Conservation (phyloP, 1,284 basidiomycete species). For the Ceratobasidium sp. region DNA sequence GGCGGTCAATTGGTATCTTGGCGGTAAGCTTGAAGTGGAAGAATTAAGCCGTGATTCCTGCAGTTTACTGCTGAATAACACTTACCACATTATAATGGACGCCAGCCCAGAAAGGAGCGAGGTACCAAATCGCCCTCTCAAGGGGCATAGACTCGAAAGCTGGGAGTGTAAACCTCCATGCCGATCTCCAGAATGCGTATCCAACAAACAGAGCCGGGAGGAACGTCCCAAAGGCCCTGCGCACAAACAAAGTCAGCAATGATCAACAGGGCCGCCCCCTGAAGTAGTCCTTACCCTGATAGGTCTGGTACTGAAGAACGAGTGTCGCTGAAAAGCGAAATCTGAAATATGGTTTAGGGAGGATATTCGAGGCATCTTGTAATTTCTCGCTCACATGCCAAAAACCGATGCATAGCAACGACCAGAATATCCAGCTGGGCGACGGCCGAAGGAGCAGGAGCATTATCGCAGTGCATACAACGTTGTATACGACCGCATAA, state of each 20-base stretch:
- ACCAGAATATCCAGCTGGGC: conserved; percentile 80
- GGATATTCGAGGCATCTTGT: no score
- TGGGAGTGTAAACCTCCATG: conserved; percentile 81
- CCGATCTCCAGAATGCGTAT: conserved; percentile 84
- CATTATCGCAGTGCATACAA: conserved; percentile 73
- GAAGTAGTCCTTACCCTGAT: conserved; percentile 57
- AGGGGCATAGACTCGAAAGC: conserved; percentile 76
- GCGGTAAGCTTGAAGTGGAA: conserved; percentile 68
- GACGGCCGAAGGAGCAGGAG: conserved; percentile 81
- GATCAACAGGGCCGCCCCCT: background rate
- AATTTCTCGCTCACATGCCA: conserved; percentile 70
- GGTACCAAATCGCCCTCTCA: conserved; percentile 80
- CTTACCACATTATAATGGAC: conserved; percentile 57
- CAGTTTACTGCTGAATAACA: conserved; percentile 32
- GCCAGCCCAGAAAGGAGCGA: conserved; percentile 83
- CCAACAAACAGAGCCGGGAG: conserved; percentile 83
- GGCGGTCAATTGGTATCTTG: conserved; percentile 79
- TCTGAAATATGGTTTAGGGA: conserved; percentile 46
- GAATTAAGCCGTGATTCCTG: conserved; percentile 62
- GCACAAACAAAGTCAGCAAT: background rate
- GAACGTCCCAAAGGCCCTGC: conserved; percentile 76
- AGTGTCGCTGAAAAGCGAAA: conserved; percentile 84
- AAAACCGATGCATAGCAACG: conserved; percentile 84
- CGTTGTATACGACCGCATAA: conserved; percentile 77
- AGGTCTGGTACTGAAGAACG: conserved; percentile 75